Conservation (phyloP, 139 green algal genomes). For the Deuterostichococcus epilithicus region DNA sequence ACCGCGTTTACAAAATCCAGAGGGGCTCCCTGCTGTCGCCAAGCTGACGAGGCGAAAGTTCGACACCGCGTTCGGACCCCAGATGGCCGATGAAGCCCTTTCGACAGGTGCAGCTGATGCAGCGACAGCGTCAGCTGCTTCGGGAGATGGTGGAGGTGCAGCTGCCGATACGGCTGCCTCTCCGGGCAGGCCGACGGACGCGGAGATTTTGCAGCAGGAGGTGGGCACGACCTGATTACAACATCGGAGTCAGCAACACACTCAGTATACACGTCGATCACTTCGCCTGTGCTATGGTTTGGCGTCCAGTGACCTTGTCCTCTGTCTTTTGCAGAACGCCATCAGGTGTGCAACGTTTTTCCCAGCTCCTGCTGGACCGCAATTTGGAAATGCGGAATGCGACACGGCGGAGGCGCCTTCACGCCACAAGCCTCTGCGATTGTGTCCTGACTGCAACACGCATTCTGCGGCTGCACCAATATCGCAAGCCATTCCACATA, state of each 20-base stretch:
- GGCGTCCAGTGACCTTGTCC: no score
- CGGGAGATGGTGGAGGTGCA: no score
- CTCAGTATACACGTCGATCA: no score
- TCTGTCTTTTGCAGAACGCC: slow-evolving; percentile 23
- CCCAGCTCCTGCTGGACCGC: background rate
- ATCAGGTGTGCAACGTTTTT: slow-evolving; percentile 19
- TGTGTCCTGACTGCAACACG: background rate
- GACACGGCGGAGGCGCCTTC: background rate
- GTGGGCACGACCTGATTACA: background rate
- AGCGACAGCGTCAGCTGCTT: background rate
- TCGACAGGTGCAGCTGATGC: background rate
- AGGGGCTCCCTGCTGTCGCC: no score
- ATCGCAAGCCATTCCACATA: background rate
- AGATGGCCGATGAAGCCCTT: background rate
- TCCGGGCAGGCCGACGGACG: slow-evolving; percentile 34
- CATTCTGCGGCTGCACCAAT: background rate
- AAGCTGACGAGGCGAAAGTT: background rate
- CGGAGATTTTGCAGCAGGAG: slow-evolving; percentile 50
- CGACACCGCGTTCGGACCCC: background rate
- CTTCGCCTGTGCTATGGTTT: no score
- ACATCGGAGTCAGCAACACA: no score
- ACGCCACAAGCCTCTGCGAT: background rate
- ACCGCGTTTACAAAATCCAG: no score
- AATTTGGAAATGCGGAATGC: background rate
- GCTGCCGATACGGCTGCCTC: background rate